Evolutionary conservation across 257 asterid species (phyloP), one percentile per base, ranked within the genome.

Genomic region (Catharanthus roseus): DNA sequence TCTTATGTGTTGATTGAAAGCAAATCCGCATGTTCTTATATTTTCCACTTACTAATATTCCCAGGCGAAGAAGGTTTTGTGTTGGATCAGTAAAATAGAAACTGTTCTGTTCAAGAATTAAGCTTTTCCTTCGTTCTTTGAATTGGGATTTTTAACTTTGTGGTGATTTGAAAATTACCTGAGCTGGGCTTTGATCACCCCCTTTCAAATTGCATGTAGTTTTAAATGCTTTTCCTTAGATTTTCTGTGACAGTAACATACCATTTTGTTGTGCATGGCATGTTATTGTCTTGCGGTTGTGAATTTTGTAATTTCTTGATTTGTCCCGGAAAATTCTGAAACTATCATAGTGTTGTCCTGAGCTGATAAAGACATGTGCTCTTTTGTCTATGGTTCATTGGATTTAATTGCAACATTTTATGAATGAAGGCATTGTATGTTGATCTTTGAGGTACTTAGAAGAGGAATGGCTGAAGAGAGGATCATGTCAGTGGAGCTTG

Each of bases 391-490:
- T 10, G 39, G 4, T 58, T 28, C 33, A 13, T 56, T 28, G 63
- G 5, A 5, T 28, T 31, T 8, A 31, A 15, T 10, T 31, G n/a
- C 21, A 45, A 45, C 51, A 45, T 10, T 60, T 55, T 5, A 6
- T 0, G 45, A 3, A 18, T 7, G 6, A 38, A 33, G 10, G 39
- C 39, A 5, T 60, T 60, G 6, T 31, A 29, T 58, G 11, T 21
- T 31, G 36, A 58, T 5, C 23, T 24, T 44, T 63, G 38, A 19
- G 12, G 41, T 5, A 15, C 2, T 4, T 55, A 49, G 60, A 63
- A 51, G 73, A 34, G 69, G 69, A 66, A 86, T 88, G 91, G 80
- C 49, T 61, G 78, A 56, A 70, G 74, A 71, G 29, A 77, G 73
- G 75, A 21, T 58, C 36, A 73, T 56, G 53, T 45, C 82, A 0